These are phyloP conservation scores for Penicillium fuscoglaucum DNA, from an alignment of 2,329 filamentous ascomycete species.

Conservation along the genomic window DNA sequence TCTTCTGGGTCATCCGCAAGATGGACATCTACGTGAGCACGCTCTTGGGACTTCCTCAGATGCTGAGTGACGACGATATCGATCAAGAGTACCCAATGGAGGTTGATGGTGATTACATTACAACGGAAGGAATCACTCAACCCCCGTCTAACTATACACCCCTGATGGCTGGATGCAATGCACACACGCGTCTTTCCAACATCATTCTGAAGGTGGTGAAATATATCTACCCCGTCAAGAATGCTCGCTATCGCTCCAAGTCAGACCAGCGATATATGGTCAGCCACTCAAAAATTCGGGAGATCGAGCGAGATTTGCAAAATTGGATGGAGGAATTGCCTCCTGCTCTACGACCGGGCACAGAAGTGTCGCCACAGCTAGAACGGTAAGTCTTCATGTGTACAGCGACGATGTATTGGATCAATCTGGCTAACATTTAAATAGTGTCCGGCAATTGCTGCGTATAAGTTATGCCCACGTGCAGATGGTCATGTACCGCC, in stretches of 20 bases:
- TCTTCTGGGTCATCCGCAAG: conserved; percentile 53
- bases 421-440: conserved; percentile 5
- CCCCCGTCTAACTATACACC: conserved; percentile 58
- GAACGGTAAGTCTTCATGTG: conserved; percentile 61
- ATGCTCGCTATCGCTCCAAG: conserved; percentile 44
- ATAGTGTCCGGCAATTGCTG: conserved; percentile 56
- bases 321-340: conserved; percentile 69
- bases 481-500: conserved; percentile 65
- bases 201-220: conserved; percentile 63
- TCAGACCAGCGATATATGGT: conserved; percentile 59
- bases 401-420: conserved; percentile 2
- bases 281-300: conserved; percentile 63
- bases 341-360: conserved; percentile 72
- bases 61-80: conserved; percentile 53
- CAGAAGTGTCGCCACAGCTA: conserved; percentile 71
- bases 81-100: conserved; percentile 51
- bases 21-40: conserved; percentile 55
- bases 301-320: conserved; percentile 64
- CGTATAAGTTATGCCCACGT: conserved; percentile 65
- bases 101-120: conserved; percentile 51
- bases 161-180: conserved; percentile 61
- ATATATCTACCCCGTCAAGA: conserved; percentile 64
- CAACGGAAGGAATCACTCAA: conserved; percentile 47
- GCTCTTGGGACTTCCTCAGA: conserved; percentile 50
- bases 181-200: conserved; percentile 58